Evolutionary conservation across 306 rosid genomes (phyloP).

Genomic region (Rosa chinensis): DNA sequence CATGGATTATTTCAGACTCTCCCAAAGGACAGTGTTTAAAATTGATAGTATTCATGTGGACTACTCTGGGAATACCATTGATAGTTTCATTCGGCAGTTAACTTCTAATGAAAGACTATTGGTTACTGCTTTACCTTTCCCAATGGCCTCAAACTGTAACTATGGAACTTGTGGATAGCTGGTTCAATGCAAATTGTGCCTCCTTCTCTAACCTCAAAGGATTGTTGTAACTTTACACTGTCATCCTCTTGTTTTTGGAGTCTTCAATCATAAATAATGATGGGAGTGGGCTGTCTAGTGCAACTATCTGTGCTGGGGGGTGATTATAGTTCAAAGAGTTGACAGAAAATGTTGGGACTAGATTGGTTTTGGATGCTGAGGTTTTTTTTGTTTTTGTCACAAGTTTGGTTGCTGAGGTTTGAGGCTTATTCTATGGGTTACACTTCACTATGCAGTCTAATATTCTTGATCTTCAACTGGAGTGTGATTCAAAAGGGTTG

Average conservation of each 20-base stretch:
- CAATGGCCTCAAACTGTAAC: background rate
- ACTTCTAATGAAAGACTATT: background rate
- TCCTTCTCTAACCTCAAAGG: background rate
- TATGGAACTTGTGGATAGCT: background rate
- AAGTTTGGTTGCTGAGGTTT: no score
- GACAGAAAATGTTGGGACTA: background rate
- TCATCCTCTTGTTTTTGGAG: background rate
- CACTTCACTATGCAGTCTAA: background rate
- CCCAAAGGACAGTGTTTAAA: background rate
- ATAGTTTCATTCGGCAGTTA: background rate
- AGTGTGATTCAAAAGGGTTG: background rate
- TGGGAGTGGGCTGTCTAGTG: no score
- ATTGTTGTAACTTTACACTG: background rate
- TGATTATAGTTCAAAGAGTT: background rate
- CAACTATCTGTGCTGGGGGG: no score
- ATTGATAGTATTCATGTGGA: background rate
- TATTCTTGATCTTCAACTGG: background rate
- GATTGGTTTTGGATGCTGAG: no score
- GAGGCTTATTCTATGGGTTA: background rate
- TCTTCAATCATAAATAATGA: background rate
- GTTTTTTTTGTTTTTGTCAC: no score
- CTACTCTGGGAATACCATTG: background rate
- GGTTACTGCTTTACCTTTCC: background rate
- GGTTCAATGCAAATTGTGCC: background rate
- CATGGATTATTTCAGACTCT: no score